Evolutionary conservation across 345 rosid genomes (phyloP), one percentile per base, ranked within the genome.

Genomic region (Anastatica hierochuntica): DNA sequence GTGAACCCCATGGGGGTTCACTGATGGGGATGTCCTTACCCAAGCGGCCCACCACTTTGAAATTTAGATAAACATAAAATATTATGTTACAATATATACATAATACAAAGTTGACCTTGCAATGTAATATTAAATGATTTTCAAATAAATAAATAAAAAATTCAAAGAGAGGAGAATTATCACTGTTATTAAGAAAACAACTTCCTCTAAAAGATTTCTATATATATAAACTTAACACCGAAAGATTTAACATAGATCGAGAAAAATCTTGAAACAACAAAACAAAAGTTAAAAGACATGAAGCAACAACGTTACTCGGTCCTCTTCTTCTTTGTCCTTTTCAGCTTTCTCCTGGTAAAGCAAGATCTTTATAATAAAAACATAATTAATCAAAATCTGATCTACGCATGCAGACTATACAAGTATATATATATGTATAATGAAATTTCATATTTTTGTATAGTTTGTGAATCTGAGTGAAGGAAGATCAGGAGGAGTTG

Each of bases 401-500:
- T 45, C n/a, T n/a, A n/a, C n/a, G n/a, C n/a, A n/a, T n/a, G n/a
- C n/a, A n/a, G n/a, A n/a, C n/a, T n/a, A n/a, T n/a, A 42, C 18
- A 55, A 41, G 35, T 13, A n/a, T 21, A 37, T 38, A 11, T 11
- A 46, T 36, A 34, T 7, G 6, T 29, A 41, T 29, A 29, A n/a
- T n/a, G n/a, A n/a, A n/a, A n/a, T n/a, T 8, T 17, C 8, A 37
- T 31, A 29, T 39, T 16, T 47, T 63, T 42, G 42, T 23, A 31
- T 30, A 79, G 84, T 44, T 70, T 37, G 74, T 24, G 33, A 60
- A 70, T 31, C 47, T 56, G 42, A 79, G 44, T 34, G 49, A 75
- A 68, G 88, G 76, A 63, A 81, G 60, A 44, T 1, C 43, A 51
- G 52, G 81, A 70, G 63, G 66, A 36, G 77, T 81, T 8, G 68